Conservation (phyloP, 148 eudicot species). For the Oxyria digyna region DNA sequence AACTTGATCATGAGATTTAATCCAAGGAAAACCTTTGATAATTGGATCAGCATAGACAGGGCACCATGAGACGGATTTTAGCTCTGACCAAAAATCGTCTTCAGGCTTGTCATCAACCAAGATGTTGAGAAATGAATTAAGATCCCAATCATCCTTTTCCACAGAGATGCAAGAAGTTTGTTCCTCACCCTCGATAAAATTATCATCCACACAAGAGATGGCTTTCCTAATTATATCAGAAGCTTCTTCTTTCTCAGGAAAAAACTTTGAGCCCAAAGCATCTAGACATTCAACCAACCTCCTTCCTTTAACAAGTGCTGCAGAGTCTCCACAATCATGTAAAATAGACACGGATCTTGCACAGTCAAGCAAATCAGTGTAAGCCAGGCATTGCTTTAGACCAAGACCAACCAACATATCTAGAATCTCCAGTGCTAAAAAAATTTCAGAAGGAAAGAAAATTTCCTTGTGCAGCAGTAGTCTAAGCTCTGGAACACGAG, state of each 20-base stretch:
- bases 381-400: constrained; percentile 51
- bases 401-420: constrained; percentile 65
- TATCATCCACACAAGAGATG: constrained; percentile 12
- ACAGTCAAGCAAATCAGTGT: constrained; percentile 77
- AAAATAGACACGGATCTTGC: constrained; percentile 76
- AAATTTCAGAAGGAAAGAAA: constrained; percentile 76
- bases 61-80: constrained; percentile 77
- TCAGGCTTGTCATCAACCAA: constrained; percentile 38
- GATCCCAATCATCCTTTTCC: constrained; percentile 26
- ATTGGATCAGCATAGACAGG: constrained; percentile 65
- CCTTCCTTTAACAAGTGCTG: constrained; percentile 38
- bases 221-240: constrained; percentile 15
- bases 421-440: constrained; percentile 59
- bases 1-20: constrained; percentile 34
- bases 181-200: constrained; percentile 14
- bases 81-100: constrained; percentile 77
- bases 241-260: constrained; percentile 24
- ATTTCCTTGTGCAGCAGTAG: constrained; percentile 50
- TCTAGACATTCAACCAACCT: constrained; percentile 67
- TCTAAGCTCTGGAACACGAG: constrained; percentile 68
- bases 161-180: constrained; percentile 14
- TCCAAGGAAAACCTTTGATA: constrained; percentile 74
- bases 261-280: constrained; percentile 49
- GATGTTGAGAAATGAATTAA: constrained; percentile 37
- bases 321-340: constrained; percentile 48